phyloP scores from a whole-genome alignment of 2,329 filamentous ascomycete genomes.

The Ceratocystis alfenasii region DNA sequence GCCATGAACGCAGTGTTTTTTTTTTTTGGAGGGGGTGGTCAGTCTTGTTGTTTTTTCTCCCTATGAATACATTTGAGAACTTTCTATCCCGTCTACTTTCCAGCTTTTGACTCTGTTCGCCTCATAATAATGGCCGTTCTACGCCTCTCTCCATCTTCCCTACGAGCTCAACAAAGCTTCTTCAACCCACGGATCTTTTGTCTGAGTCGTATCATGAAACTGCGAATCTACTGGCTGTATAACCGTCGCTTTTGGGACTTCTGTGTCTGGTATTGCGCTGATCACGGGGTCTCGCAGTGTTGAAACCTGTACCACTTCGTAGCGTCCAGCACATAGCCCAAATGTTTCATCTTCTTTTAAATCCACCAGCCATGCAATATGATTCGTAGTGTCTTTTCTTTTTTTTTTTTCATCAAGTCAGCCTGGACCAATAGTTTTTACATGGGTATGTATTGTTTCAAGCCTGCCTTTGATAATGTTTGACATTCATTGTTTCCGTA shows the following conservation, averaged over 20 bases:
- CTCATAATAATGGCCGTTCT: background rate
- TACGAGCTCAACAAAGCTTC: background rate
- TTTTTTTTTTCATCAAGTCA: background rate
- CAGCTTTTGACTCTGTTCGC: background rate
- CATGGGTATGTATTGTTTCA: background rate
- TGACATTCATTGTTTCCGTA: background rate
- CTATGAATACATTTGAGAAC: background rate
- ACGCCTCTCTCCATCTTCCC: background rate
- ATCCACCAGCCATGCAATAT: background rate
- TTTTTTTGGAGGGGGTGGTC: background rate
- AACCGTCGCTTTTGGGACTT: background rate
- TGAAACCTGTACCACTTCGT: constrained; percentile 3
- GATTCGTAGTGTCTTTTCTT: background rate
- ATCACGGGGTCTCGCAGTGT: constrained; percentile 4
- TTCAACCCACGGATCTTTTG: background rate
- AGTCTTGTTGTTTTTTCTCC: background rate
- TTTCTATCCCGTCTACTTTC: background rate
- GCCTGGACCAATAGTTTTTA: background rate
- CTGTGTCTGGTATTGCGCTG: background rate
- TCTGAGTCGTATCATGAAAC: background rate
- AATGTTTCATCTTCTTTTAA: constrained; percentile 1
- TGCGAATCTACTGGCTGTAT: background rate
- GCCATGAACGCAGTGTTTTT: background rate
- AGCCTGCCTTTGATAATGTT: background rate
- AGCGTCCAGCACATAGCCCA: background rate